A percentile compares a stretch with the other conserved stretches of the same genome.
phyloP scores from a whole-genome alignment of 208 protist genomes.

The Porcisia deanei region DNA sequence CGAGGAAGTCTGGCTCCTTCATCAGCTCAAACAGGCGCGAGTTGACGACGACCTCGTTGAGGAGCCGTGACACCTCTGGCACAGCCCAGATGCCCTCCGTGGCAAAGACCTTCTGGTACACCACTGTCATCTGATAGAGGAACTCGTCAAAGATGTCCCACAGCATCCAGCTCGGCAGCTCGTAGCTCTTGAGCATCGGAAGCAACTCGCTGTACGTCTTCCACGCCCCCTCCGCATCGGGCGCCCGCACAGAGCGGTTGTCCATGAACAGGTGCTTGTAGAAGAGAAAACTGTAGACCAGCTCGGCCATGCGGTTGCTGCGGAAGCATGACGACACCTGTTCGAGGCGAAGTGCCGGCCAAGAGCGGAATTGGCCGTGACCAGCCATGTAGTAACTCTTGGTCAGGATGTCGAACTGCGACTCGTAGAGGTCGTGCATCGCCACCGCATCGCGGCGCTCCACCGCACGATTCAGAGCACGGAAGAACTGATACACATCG shows the following conservation, averaged over 20 bases:
- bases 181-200: conserved; percentile 44
- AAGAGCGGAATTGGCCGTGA: conserved; percentile 69
- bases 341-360: conserved; percentile 67
- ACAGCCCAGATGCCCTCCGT: conserved; percentile 70
- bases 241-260: conserved; percentile 43
- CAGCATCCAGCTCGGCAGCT: conserved; percentile 83
- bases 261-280: conserved; percentile 88
- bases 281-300: conserved; percentile 86
- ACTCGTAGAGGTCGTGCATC: conserved; percentile 85
- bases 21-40: conserved; percentile 59
- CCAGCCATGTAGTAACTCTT: conserved; percentile 76
- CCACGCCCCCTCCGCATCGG: conserved; percentile 72
- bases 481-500: conserved; percentile 81
- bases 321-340: conserved; percentile 67
- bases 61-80: conserved; percentile 50
- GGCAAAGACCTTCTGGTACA: conserved; percentile 84
- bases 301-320: conserved; percentile 59
- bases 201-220: conserved; percentile 73
- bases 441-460: conserved; percentile 59
- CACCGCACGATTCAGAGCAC: conserved; percentile 71
- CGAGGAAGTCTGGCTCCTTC: conserved; percentile 41
- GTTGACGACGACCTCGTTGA: conserved; percentile 64
- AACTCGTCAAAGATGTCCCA: conserved; percentile 94
- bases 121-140: conserved; percentile 87
- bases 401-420: conserved; percentile 71